Evolutionary conservation across 805 yeast species (phyloP).

Genomic region (Cyberlindnera mississippiensis): DNA sequence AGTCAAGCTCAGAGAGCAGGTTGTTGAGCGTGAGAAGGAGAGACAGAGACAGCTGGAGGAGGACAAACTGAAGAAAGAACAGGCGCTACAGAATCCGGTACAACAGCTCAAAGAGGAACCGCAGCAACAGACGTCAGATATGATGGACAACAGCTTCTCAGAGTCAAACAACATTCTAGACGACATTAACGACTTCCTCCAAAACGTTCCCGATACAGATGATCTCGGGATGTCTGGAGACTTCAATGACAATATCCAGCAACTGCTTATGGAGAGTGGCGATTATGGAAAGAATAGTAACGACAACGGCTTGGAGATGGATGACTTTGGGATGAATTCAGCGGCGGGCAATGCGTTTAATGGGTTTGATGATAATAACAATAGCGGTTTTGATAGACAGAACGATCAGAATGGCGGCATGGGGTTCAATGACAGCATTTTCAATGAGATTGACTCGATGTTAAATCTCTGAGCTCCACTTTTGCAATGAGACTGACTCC

Average conservation of each 20-base stretch:
- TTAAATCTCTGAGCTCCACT: conserved; percentile 14
- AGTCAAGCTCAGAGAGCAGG: conserved; percentile 17
- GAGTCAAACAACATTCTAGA: conserved; percentile 20
- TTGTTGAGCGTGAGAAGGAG: conserved; percentile 14
- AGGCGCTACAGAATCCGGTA: conserved; percentile 1
- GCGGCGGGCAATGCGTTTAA: conserved; percentile 1
- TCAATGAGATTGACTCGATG: conserved; percentile 27
- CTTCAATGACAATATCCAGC: conserved; percentile 22
- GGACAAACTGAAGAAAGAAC: conserved; percentile 2
- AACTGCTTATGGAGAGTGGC: conserved; percentile 21
- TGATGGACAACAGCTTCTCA: conserved; percentile 10
- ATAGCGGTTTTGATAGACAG: not conserved
- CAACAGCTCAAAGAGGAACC: conserved; percentile 5
- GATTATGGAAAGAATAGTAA: conserved; percentile 7
- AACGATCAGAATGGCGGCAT: conserved; percentile 1
- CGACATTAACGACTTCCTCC: conserved; percentile 27
- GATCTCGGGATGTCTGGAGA: conserved; percentile 27
- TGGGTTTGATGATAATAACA: not conserved
- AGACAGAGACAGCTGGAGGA: conserved; percentile 4
- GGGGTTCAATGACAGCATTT: conserved; percentile 22
- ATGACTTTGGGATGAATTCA: conserved; percentile 4
- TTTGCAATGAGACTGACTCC: too few species aligned
- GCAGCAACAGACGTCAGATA: not conserved
- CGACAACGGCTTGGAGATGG: conserved; percentile 9
- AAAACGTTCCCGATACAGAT: conserved; percentile 29